Conservation (phyloP, 176 grass and related monocot genomes). For the Luzula sylvatica region DNA sequence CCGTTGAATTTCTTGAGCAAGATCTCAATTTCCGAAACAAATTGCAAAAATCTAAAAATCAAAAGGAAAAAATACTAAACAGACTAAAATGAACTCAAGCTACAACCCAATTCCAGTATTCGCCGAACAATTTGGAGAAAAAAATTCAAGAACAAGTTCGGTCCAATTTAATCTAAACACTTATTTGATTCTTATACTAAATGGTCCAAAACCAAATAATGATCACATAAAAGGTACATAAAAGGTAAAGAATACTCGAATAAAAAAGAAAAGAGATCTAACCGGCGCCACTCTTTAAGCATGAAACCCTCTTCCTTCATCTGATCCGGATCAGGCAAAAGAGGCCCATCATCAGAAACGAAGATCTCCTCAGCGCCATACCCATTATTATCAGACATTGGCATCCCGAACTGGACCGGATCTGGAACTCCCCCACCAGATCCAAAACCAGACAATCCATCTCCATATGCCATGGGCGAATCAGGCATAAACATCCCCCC, state of each 20-base stretch:
- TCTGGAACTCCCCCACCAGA: constrained; percentile 12
- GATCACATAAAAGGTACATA: neutral
- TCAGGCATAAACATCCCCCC: constrained; percentile 18
- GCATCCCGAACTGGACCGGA: constrained; percentile 23
- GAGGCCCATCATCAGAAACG: constrained; percentile 19
- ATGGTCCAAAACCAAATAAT: neutral
- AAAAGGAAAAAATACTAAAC: no score
- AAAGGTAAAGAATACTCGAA: neutral
- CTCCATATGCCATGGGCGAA: constrained; percentile 18
- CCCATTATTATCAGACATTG: constrained; percentile 24
- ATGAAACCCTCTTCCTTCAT: constrained; percentile 54
- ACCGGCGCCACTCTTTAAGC: constrained; percentile 59
- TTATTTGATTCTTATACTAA: neutral
- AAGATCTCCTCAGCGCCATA: constrained; percentile 29
- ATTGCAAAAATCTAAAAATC: no score
- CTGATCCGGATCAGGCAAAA: constrained; percentile 45
- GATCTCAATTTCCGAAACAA: no score
- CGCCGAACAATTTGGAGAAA: neutral
- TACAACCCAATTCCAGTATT: no score
- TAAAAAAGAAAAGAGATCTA: neutral
- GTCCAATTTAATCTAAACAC: neutral
- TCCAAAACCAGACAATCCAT: constrained; percentile 16
- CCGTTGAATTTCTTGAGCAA: no score
- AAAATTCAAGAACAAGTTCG: neutral
- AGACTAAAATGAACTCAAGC: no score